Conservation (phyloP, 768 basidiomycete species). For the Hericium rajendrae region DNA sequence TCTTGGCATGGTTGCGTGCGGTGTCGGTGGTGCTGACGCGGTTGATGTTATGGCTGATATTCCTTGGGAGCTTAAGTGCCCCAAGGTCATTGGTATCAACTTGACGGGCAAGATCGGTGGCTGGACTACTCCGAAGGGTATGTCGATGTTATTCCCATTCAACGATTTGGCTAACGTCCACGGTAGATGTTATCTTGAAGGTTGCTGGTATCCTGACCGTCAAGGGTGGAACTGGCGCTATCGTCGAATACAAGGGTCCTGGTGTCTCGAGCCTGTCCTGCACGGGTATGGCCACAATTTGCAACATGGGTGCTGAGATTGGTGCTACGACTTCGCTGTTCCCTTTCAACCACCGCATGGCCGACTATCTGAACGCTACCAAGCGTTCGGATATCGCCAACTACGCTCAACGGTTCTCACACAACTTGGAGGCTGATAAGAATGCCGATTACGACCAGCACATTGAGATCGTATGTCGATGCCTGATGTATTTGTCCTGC, state of each 20-base stretch:
- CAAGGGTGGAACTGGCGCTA: slow-evolving; percentile 98
- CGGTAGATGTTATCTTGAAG: slow-evolving; percentile 91
- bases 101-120: slow-evolving; percentile 90
- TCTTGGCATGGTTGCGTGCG: slow-evolving; percentile 98
- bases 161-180: slow-evolving; percentile 5
- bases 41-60: slow-evolving; percentile 98
- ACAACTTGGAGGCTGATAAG: slow-evolving; percentile 85
- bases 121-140: slow-evolving; percentile 97
- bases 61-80: slow-evolving; percentile 99
- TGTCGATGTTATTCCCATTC: slow-evolving; percentile 8
- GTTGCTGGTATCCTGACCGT: slow-evolving; percentile 98
- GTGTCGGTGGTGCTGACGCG: slow-evolving; percentile 98
- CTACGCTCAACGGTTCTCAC: slow-evolving; percentile 81
- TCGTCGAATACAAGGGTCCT: slow-evolving; percentile 93
- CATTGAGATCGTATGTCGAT: slow-evolving; percentile 72
- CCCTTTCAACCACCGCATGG: slow-evolving; percentile 97
- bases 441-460: slow-evolving; percentile 87
- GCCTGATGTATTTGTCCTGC: background rate
- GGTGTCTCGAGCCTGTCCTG: slow-evolving; percentile 94
- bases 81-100: slow-evolving; percentile 97
- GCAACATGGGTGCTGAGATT: slow-evolving; percentile 99
- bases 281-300: slow-evolving; percentile 99
- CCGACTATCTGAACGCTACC: slow-evolving; percentile 88
- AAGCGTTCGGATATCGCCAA: slow-evolving; percentile 79
- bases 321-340: slow-evolving; percentile 98